Base-by-base conservation (phyloP, 176 grass and related monocot species). In the Puya raimondii region DNA sequence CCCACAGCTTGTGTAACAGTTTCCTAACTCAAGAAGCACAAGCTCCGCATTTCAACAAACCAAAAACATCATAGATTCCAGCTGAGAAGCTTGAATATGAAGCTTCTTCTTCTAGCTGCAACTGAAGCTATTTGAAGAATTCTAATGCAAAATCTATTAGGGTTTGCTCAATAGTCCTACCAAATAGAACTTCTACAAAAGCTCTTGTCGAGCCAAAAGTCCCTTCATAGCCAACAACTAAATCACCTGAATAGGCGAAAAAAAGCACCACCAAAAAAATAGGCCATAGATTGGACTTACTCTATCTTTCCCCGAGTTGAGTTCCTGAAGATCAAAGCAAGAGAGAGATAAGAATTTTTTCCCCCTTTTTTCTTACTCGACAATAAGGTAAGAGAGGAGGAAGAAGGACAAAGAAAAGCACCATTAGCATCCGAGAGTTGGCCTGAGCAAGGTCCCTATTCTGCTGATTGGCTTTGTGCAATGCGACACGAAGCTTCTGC, bases 291-390 rank as follows among this genome's bases (percentile, higher is more conserved):
- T 21, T 27, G 50, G 65, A n/a, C 89, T 78, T 75, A 91, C 85
- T 69, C 70, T 76, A 10, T 91, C 89, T 82, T 82, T 91, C 2
- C 18, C 79, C 15, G 64, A 7, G 49, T 91, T 96, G 52, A 91
- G 65, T 64, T 91, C 91, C 91, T 96, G 83, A 23, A 79, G 14
- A 10, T 64, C 1, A 72, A 65, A 83, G 69, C 21, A 76, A 18
- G 67, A 57, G 75, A 25, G 49, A 69, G 2, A 48, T 65, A 58
- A 53, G 51, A 53, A 65, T 9, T 11, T 49, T 13, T 61, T 25
- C 14, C 5, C 17, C 42, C 9, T 42, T 42, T 48, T 21, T 66
- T 47, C 17, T 6, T 23, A 50, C 5, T 70, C 23, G 26, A 25
- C 15, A 12, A 29, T 23, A 66, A 70, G 47, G 23, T 51, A 50